Base-by-base conservation (phyloP, 805 yeast genomes). In the Candida taoyuanica region DNA sequence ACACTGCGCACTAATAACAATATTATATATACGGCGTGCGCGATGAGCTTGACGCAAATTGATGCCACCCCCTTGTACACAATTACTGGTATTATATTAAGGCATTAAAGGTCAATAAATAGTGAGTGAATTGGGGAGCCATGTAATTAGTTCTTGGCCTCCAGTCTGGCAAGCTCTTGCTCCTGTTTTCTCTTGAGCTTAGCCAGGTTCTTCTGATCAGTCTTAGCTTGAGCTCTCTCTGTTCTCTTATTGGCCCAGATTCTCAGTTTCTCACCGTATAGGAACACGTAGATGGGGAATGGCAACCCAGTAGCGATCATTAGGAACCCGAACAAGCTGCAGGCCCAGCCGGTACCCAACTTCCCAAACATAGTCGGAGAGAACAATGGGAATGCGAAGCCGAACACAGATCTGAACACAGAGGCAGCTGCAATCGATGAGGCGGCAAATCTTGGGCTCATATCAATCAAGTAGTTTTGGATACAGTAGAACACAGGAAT, bases 291-390 rank as follows among this genome's bases (percentile, higher is more conserved):
- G 13, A 78, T 51, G 4, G 88, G 87, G 64, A 75, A 74, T 3
- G 88, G 87, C n/a, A 79, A 60, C 8, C 86, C 85, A 36, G 80
- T 62, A 1, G 68, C 69, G 13, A 78, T 43, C 7, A 73, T 80
- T 34, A 80, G 57, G 29, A 78, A 63, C 0, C 73, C 87, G 56
- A 78, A 75, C 49, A 81, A 54, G 0, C 84, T 73, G 52, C 75
- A 74, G 17, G 85, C 85, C 87, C 86, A 81, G 5, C 85, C 85
- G 48, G 78, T 78, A 16, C 81, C 80, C 31, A 82, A 56, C 8
- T 42, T 57, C 32, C 58, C 59, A 55, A 77, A 82, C 80, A 81
- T 73, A 7, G 69, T 61, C 7, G 65, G 58, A 3, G 82, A 84
- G 56, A 79, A 78, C 29, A 81, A 60, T 6, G 88, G 93, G 63